A percentile compares a stretch with the other conserved stretches of the same genome.
These are phyloP conservation scores for Talaromyces amestolkiae DNA, from an alignment of 2,329 filamentous ascomycete species.

Conservation along the genomic window DNA sequence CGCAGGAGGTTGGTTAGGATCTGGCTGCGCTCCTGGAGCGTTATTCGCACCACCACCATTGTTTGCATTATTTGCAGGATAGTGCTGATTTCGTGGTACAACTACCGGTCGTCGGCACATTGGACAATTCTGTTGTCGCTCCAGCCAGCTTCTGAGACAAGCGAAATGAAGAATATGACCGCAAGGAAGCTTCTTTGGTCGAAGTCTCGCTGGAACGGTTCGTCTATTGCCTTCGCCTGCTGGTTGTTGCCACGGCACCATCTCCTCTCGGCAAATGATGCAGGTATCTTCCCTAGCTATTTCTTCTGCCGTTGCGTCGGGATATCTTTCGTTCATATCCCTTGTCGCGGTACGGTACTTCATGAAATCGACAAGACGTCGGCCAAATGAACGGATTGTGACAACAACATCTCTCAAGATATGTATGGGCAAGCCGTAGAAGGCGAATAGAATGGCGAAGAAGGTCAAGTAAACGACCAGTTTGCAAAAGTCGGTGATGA, in stretches of 20 bases:
- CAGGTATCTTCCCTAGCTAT: constrained; percentile 85
- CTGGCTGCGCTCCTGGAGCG: constrained; percentile 28
- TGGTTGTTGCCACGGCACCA: constrained; percentile 72
- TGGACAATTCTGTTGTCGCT: constrained; percentile 94
- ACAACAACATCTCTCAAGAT: constrained; percentile 95
- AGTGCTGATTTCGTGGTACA: constrained; percentile 38
- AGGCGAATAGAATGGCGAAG: constrained; percentile 87
- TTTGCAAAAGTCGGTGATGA: constrained; percentile 86
- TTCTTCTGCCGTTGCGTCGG: constrained; percentile 85
- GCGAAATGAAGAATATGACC: constrained; percentile 93
- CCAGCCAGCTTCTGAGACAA: constrained; percentile 94
- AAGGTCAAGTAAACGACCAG: constrained; percentile 85
- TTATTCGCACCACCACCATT: constrained; percentile 27
- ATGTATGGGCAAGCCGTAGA: constrained; percentile 94
- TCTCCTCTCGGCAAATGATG: constrained; percentile 96
- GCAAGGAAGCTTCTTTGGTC: constrained; percentile 94
- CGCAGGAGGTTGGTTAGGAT: constrained; percentile 40
- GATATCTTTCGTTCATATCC: constrained; percentile 88
- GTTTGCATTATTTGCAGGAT: constrained; percentile 31
- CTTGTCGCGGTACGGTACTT: constrained; percentile 87
- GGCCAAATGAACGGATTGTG: constrained; percentile 86
- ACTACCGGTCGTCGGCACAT: constrained; percentile 85
- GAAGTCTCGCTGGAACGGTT: constrained; percentile 61
- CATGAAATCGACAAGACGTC: constrained; percentile 81
- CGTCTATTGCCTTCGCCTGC: constrained; percentile 36